These are phyloP conservation scores for Teratosphaeria pseudoeucalypti DNA, from an alignment of 2,329 filamentous ascomycete species.

Conservation along the genomic window DNA sequence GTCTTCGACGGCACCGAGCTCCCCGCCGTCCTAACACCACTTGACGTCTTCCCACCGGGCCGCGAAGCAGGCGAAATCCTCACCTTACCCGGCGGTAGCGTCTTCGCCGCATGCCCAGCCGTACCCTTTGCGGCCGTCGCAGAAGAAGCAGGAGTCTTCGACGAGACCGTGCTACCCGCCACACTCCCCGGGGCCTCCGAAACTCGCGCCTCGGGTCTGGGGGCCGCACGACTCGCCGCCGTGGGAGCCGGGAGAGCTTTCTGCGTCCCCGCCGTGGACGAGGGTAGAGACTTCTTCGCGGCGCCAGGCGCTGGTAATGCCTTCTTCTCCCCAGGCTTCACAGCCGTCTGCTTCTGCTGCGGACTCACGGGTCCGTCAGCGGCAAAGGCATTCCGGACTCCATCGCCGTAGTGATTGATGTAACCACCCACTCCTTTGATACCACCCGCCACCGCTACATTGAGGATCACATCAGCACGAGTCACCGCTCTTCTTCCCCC, in stretches of 20 bases:
- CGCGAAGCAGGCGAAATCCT: not conserved
- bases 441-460: slow-evolving; percentile 23
- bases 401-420: slow-evolving; percentile 26
- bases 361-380: slow-evolving; percentile 18
- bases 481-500: not conserved
- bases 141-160: not conserved
- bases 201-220: not conserved
- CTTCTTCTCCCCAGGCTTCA: not conserved
- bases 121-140: not conserved
- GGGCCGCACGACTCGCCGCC: not conserved
- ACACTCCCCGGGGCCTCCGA: not conserved
- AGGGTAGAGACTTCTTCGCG: not conserved
- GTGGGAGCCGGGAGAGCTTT: not conserved
- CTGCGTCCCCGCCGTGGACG: not conserved
- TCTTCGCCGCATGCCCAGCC: not conserved
- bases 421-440: slow-evolving; percentile 24
- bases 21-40: not conserved
- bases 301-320: not conserved
- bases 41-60: not conserved
- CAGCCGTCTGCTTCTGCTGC: slow-evolving; percentile 15
- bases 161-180: not conserved
- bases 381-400: slow-evolving; percentile 21
- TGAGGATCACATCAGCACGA: slow-evolving; percentile 4
- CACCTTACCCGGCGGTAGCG: not conserved
- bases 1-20: not conserved